Base-by-base conservation (phyloP, 2,329 filamentous ascomycete genomes). In the Diplocarpon mali region DNA sequence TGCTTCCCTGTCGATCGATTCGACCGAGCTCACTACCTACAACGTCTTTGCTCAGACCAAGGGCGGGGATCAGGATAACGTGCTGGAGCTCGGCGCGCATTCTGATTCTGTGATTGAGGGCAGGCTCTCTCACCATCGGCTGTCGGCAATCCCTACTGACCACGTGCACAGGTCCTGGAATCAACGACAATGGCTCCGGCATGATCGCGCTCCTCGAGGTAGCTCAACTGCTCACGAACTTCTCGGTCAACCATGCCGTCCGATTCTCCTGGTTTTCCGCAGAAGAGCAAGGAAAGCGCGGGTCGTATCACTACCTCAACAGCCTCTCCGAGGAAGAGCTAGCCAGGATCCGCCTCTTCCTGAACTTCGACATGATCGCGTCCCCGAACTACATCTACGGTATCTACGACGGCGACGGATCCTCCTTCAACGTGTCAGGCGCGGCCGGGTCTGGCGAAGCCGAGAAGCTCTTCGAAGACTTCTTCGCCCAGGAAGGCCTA, bases 321-420 rank as follows among this genome's bases (percentile, higher is more conserved):
- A 63, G 65, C 16, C 67, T 81, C 15, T 61, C 70, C 0, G 50
- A 64, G 1, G 69, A 70, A 17, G 76, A 81, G 62, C 78, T 78
- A 60, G 53, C 62, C 45, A 74, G 75, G 63, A 73, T 81, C 45
- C 71, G 76, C 5, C 65, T 80, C 2, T 80, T 80, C 54, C 76
- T 80, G 70, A 76, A 82, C 63, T 81, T 80, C 55, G 78, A 82
- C 60, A 82, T 81, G 78, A 69, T 80, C 63, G 76, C 68, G 11
- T 75, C 70, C 51, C 75, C 75, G 47, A 80, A 80, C 64, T 80
- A 69, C 56, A 76, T 73, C 11, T 78, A 78, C 61, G 74, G 78
- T 39, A 70, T 85, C 42, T 89, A 83, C 68, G 74, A 78, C 41
- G 77, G 45, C 35, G 13, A 51, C 11, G 41, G 41, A 37, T 38